Conservation (phyloP, 345 rosid genomes). For the Geranium rotundifolium region DNA sequence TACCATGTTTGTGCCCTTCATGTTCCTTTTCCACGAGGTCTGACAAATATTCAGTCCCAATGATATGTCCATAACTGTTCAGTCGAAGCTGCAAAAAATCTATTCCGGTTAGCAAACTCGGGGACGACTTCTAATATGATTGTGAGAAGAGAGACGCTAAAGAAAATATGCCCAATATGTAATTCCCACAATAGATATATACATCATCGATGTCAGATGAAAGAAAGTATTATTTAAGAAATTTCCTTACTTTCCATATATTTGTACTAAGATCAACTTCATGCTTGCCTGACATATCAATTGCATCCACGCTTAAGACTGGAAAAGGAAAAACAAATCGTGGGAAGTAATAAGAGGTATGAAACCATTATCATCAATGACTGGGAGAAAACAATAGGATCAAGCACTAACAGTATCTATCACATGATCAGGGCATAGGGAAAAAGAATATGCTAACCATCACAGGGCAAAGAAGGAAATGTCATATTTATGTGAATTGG, state of each 20-base stretch:
- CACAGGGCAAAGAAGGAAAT: slow-evolving; percentile 83
- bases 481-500: slow-evolving; percentile 88
- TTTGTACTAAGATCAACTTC: slow-evolving; percentile 98
- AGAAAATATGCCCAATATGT: not conserved
- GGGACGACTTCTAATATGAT: not conserved
- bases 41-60: slow-evolving; percentile 85
- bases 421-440: not conserved
- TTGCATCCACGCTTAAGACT: slow-evolving; percentile 95
- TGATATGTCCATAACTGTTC: slow-evolving; percentile 67
- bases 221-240: not conserved
- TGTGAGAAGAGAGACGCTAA: not conserved
- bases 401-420: not conserved
- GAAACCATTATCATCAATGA: slow-evolving; percentile 1
- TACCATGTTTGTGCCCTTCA: slow-evolving; percentile 66
- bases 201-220: not conserved
- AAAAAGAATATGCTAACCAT: slow-evolving; percentile 35
- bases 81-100: slow-evolving; percentile 72
- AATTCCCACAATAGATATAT: not conserved
- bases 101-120: not conserved
- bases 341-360: slow-evolving; percentile 6
- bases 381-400: not conserved
- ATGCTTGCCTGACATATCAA: slow-evolving; percentile 99
- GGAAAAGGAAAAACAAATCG: slow-evolving; percentile 10
- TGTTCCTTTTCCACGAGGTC: slow-evolving; percentile 94
- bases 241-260: slow-evolving; percentile 77